Base-by-base conservation (phyloP, 75 land plant species). In the Picea sitchensis region DNA sequence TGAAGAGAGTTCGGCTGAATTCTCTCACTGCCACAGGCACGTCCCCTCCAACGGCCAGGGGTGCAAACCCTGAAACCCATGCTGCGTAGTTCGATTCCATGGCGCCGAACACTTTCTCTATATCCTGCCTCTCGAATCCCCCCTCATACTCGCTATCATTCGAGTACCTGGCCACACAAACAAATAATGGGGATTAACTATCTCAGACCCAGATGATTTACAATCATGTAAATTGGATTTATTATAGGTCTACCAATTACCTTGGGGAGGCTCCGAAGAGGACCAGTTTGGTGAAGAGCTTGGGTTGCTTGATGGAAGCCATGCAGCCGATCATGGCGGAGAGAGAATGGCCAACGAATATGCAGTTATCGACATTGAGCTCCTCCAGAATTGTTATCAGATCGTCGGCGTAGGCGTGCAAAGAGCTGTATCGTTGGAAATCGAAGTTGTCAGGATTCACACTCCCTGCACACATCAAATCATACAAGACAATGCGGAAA, bases 271-370 rank as follows among this genome's bases (percentile, higher is more conserved):
- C 95, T 61, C 93, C 90, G 78, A 93, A 73, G 75, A 93, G 88
- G 51, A 93, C 78, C 76, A 93, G 94, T 56, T 93, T 91, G 76
- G 83, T 0, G 91, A 93, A 91, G 63, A 93, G 84, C 2, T 86
- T 77, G 20, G 91, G 95, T 65, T 90, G 86, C 65, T 86, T 85
- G 76, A 91, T 86, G 81, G 94, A 68, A 76, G 95, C 95, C 41
- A 89, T 75, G 80, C 93, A 85, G 14, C 94, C 95, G 78, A 91
- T 86, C 94, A 91, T 89, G 83, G 91, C 95, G 80, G 95, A 91
- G 26, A 93, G 79, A 67, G 95, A 93, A 87, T 93, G 95, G 34
- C 95, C 93, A 31, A 93, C 90, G 72, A 79, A 91, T 72, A 82
- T 47, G 85, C 95, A 93, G 31, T 78, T 80, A n/a, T 79, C 69